Evolutionary conservation across 2,329 filamentous ascomycete genomes (phyloP).

Genomic region (Aspergillus candidus): DNA sequence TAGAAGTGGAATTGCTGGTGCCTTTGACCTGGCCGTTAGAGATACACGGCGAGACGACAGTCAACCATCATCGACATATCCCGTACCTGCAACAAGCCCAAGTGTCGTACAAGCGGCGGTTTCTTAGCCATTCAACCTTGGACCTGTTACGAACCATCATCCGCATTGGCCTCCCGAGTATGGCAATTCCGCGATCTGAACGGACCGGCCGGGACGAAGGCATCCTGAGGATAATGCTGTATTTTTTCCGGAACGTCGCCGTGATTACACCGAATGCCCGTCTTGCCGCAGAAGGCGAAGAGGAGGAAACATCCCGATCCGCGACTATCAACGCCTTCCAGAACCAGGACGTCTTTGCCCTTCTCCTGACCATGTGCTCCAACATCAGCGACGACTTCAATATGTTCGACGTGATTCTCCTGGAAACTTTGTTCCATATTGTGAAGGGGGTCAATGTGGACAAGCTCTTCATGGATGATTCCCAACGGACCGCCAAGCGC

Average conservation of each 20-base stretch:
- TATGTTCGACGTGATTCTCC: conserved; percentile 76
- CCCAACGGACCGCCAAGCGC: conserved; percentile 62
- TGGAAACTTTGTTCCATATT: conserved; percentile 89
- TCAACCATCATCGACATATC: conserved; percentile 87
- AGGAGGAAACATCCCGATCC: conserved; percentile 81
- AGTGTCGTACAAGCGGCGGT: conserved; percentile 78
- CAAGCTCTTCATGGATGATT: conserved; percentile 78
- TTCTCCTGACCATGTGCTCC: conserved; percentile 79
- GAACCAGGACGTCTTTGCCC: conserved; percentile 80
- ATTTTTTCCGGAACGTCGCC: conserved; percentile 81
- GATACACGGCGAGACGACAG: conserved; percentile 71
- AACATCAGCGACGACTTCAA: conserved; percentile 93
- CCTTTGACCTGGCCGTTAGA: conserved; percentile 93
- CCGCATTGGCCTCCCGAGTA: conserved; percentile 74
- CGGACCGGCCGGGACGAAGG: conserved; percentile 75
- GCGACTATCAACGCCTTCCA: conserved; percentile 84
- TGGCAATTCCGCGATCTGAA: conserved; percentile 72
- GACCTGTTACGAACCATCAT: conserved; percentile 75
- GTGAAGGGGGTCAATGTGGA: conserved; percentile 82
- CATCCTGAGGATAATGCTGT: conserved; percentile 84
- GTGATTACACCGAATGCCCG: conserved; percentile 72
- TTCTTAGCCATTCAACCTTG: conserved; percentile 75
- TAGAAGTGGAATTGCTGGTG: conserved; percentile 72
- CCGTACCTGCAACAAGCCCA: conserved; percentile 86
- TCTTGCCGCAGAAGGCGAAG: conserved; percentile 75